Evolutionary conservation across 2,329 filamentous ascomycete genomes (phyloP).

Genomic region (Aplosporella prunicola): DNA sequence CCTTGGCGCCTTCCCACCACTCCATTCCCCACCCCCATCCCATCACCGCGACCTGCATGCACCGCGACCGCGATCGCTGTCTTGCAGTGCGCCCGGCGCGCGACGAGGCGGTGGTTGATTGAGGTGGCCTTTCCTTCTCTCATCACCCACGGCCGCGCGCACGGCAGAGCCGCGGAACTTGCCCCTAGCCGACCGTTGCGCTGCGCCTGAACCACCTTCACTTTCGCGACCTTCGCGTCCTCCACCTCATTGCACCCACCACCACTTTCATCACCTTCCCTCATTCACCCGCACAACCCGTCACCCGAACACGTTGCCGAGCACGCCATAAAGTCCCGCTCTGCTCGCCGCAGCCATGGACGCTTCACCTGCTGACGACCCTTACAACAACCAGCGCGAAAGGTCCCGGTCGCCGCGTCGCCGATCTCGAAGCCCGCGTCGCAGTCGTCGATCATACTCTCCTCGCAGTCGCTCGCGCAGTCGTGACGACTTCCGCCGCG

Average conservation of each 20-base stretch:
- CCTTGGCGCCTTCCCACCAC: no score
- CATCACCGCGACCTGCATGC: constrained; percentile 1
- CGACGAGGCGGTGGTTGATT: no score
- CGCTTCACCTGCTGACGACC: constrained; percentile 8
- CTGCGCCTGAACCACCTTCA: constrained; percentile 9
- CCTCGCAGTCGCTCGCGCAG: constrained; percentile 68
- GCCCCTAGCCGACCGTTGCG: constrained; percentile 12
- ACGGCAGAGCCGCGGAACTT: constrained; percentile 11
- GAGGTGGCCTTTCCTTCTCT: constrained; percentile 6
- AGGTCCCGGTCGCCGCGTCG: constrained; percentile 70
- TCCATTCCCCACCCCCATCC: no score
- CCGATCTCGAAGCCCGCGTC: constrained; percentile 38
- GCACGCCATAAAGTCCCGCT: constrained; percentile 8
- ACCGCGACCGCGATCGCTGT: no score
- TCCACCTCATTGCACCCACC: constrained; percentile 2
- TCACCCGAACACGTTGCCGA: constrained; percentile 5
- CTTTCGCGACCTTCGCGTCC: constrained; percentile 9
- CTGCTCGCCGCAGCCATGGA: constrained; percentile 8
- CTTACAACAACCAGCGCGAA: constrained; percentile 55
- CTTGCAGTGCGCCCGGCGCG: no score
- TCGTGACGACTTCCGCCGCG: constrained; percentile 44
- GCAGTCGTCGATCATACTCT: constrained; percentile 52
- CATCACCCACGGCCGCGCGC: constrained; percentile 6
- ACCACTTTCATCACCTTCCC: constrained; percentile 5
- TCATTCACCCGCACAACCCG: constrained; percentile 4